A percentile compares a stretch with the other conserved stretches of the same genome.
phyloP scores from a whole-genome alignment of 2,329 filamentous ascomycete species.

The Myotisia sp. region DNA sequence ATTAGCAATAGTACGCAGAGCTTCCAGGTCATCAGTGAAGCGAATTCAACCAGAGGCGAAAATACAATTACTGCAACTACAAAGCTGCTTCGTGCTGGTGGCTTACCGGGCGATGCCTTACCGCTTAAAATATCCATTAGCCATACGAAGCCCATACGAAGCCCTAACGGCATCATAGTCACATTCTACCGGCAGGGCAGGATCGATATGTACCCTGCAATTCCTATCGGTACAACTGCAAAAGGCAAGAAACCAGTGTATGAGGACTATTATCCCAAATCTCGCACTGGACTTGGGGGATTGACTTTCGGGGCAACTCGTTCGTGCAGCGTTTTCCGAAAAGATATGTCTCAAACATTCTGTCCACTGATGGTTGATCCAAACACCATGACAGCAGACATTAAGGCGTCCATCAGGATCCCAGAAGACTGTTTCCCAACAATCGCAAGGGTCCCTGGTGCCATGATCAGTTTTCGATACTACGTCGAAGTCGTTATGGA shows the following conservation, averaged over 20 bases:
- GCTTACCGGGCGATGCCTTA: constrained; percentile 69
- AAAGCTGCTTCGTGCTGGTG: constrained; percentile 68
- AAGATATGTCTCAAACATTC: constrained; percentile 80
- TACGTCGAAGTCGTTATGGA: constrained; percentile 87
- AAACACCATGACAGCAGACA: constrained; percentile 56
- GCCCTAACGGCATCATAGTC: constrained; percentile 80
- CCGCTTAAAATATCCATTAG: constrained; percentile 68
- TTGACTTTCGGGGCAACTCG: constrained; percentile 74
- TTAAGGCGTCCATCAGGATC: constrained; percentile 71
- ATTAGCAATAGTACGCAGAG: constrained; percentile 50
- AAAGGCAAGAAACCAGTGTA: constrained; percentile 56
- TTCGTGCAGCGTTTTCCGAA: constrained; percentile 84
- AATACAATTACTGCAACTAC: constrained; percentile 77
- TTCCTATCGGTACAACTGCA: constrained; percentile 45
- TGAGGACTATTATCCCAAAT: constrained; percentile 76
- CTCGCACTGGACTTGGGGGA: constrained; percentile 70
- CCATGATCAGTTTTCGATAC: constrained; percentile 92
- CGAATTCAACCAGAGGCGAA: constrained; percentile 33
- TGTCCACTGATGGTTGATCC: constrained; percentile 82
- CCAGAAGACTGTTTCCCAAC: constrained; percentile 88
- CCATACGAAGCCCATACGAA: constrained; percentile 80
- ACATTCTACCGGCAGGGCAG: constrained; percentile 83
- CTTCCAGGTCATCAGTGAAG: constrained; percentile 39
- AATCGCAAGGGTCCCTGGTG: constrained; percentile 74
- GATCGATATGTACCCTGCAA: constrained; percentile 62